These are phyloP conservation scores for Globisporangium nodosum DNA, from an alignment of 352 stramenopile species.

Conservation along the genomic window DNA sequence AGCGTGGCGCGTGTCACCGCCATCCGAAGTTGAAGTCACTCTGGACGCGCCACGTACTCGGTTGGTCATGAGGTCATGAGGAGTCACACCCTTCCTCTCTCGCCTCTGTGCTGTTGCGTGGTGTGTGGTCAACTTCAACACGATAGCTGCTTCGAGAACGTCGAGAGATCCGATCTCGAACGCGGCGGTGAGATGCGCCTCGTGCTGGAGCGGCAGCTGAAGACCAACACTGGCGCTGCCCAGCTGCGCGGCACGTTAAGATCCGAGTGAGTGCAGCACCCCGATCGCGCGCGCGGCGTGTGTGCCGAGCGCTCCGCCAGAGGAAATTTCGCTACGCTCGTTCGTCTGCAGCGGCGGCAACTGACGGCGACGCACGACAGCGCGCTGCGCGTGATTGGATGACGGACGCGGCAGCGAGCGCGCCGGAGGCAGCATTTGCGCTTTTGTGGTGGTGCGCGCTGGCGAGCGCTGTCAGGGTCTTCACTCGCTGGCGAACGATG, in stretches of 20 bases:
- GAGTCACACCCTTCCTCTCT: neutral
- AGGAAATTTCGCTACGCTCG: neutral
- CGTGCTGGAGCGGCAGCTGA: neutral
- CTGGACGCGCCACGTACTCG: too few species aligned
- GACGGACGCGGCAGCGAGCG: neutral
- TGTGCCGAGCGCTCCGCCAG: neutral
- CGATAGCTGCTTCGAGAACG: neutral
- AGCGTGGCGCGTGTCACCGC: too few species aligned
- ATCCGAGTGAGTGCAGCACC: neutral
- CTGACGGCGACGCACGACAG: neutral
- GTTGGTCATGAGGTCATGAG: neutral
- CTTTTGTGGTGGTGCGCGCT: neutral
- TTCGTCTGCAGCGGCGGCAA: neutral
- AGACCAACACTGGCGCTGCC: neutral
- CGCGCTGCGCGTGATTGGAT: neutral
- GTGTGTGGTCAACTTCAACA: neutral
- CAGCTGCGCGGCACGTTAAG: neutral
- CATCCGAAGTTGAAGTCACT: too few species aligned
- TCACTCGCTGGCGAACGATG: neutral
- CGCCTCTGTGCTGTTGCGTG: neutral
- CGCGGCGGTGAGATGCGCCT: too few species aligned
- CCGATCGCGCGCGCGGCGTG: neutral
- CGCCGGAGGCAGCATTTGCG: neutral
- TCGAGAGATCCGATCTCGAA: neutral
- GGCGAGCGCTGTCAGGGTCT: neutral